Evolutionary conservation across 768 basidiomycete species (phyloP).

Genomic region (Kwoniella bestiolae): DNA sequence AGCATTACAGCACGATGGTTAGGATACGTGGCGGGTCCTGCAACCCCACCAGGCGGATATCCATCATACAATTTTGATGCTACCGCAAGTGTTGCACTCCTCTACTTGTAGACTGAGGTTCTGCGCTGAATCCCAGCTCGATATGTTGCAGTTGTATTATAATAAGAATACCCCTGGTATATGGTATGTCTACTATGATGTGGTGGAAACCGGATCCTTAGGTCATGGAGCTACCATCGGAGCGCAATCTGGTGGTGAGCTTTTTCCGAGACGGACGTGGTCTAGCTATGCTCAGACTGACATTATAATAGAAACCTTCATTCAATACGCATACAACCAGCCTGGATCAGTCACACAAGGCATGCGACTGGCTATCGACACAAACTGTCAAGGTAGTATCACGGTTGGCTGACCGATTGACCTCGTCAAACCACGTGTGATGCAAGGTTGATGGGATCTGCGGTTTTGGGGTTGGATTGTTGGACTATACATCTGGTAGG

Average conservation of each 20-base stretch:
- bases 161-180: not conserved
- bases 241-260: not conserved
- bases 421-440: too few relatives aligned
- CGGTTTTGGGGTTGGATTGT: too few relatives aligned
- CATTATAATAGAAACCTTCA: not conserved
- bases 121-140: not conserved
- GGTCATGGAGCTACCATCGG: conserved; percentile 3
- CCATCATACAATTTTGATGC: too few relatives aligned
- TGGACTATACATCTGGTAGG: too few relatives aligned
- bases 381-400: not conserved
- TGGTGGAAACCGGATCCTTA: too few relatives aligned
- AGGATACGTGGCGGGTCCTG: too few relatives aligned
- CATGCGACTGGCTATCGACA: not conserved
- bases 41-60: too few relatives aligned
- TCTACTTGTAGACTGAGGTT: not conserved
- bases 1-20: too few relatives aligned
- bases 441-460: too few relatives aligned
- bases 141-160: not conserved
- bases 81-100: not conserved
- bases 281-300: not conserved
- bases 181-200: not conserved
- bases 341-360: not conserved
- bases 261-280: not conserved
- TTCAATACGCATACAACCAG: not conserved
- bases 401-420: not conserved